Conservation (phyloP, 768 basidiomycete species). For the Hericium rajendrae region DNA sequence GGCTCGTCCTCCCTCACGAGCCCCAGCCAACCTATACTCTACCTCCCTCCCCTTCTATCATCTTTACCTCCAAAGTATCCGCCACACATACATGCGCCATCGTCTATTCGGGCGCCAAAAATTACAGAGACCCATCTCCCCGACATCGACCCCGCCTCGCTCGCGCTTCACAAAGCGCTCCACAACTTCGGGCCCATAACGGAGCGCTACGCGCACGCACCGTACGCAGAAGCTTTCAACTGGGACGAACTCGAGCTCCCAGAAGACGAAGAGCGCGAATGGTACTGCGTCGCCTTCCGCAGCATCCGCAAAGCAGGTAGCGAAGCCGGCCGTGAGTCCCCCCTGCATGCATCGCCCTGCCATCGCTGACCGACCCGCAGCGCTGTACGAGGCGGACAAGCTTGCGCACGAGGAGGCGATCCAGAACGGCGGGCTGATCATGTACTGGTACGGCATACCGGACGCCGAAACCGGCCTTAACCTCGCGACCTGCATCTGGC, state of each 20-base stretch:
- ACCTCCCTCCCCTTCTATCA: constrained; percentile 79
- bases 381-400: constrained; percentile 80
- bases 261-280: constrained; percentile 66
- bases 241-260: constrained; percentile 69
- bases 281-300: constrained; percentile 90
- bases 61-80: constrained; percentile 42
- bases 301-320: constrained; percentile 65
- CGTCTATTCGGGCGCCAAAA: constrained; percentile 24
- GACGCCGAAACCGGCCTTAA: constrained; percentile 69
- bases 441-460: constrained; percentile 94
- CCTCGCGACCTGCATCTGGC: constrained; percentile 95
- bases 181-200: constrained; percentile 62
- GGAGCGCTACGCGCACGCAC: constrained; percentile 46
- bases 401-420: constrained; percentile 91
- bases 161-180: constrained; percentile 79
- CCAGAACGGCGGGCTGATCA: constrained; percentile 74
- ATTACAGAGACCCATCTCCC: constrained; percentile 72
- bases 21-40: constrained; percentile 49
- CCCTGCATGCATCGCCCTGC: not conserved
- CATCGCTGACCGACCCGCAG: constrained; percentile 26
- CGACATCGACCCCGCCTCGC: constrained; percentile 73
- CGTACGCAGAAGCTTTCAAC: constrained; percentile 80
- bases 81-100: constrained; percentile 19
- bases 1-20: constrained; percentile 25
- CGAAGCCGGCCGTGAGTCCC: constrained; percentile 47